These are phyloP conservation scores for Durotheca rogersii DNA, from an alignment of 495 filamentous ascomycete genomes.

Conservation along the genomic window DNA sequence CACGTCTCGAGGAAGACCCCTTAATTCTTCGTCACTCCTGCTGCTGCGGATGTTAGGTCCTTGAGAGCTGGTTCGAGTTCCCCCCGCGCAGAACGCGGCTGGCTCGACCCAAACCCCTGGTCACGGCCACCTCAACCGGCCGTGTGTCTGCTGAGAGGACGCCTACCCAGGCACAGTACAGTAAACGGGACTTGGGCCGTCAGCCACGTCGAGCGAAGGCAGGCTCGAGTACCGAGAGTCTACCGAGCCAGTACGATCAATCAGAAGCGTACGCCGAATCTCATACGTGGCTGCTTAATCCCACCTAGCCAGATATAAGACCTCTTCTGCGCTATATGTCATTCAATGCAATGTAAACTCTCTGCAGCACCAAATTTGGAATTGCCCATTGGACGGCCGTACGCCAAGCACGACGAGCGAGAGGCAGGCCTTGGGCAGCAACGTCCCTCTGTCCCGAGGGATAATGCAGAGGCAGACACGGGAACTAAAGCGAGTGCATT, in stretches of 20 bases:
- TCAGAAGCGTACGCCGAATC: slow-evolving; percentile 28
- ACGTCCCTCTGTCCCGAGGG: slow-evolving; percentile 26
- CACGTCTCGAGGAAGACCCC: not conserved
- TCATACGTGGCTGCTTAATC: slow-evolving; percentile 35
- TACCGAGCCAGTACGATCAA: slow-evolving; percentile 29
- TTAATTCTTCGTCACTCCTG: slow-evolving; percentile 14
- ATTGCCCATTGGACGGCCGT: slow-evolving; percentile 27
- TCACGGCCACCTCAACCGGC: slow-evolving; percentile 25
- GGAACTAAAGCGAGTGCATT: slow-evolving; percentile 32
- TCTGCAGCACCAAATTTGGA: slow-evolving; percentile 26
- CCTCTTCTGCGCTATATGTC: slow-evolving; percentile 33
- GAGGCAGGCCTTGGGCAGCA: slow-evolving; percentile 33
- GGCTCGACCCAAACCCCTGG: slow-evolving; percentile 27
- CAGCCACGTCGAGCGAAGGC: slow-evolving; percentile 21
- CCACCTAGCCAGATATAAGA: slow-evolving; percentile 34
- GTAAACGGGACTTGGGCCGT: slow-evolving; percentile 13
- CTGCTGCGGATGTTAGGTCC: slow-evolving; percentile 16
- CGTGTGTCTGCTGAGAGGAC: slow-evolving; percentile 18
- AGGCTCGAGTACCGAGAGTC: slow-evolving; percentile 30
- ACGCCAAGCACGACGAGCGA: slow-evolving; percentile 28
- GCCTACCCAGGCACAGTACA: slow-evolving; percentile 25
- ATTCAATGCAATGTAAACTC: slow-evolving; percentile 34
- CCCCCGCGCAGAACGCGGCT: slow-evolving; percentile 31
- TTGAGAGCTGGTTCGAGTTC: slow-evolving; percentile 7
- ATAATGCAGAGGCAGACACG: slow-evolving; percentile 28